Conservation (phyloP, 805 yeast genomes). For the Vanderwaltozyma polyspora region DNA sequence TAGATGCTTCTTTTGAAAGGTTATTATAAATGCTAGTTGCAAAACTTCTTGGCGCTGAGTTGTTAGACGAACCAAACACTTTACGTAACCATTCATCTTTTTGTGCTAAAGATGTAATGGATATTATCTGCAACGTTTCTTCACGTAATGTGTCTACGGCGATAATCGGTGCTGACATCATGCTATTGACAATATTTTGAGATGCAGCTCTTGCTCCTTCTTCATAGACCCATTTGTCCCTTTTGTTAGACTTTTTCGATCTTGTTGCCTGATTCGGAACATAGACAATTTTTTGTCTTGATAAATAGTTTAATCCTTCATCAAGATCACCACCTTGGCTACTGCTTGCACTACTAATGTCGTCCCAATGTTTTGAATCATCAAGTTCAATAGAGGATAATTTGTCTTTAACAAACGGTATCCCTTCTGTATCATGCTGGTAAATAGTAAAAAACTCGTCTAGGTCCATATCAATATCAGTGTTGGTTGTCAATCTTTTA, state of each 20-base stretch:
- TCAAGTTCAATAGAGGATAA: constrained; percentile 12
- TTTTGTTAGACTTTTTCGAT: constrained; percentile 63
- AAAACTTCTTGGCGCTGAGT: constrained; percentile 69
- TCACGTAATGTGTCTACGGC: constrained; percentile 68
- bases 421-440: constrained; percentile 20
- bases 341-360: constrained; percentile 20
- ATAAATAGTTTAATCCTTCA: constrained; percentile 9
- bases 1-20: constrained; percentile 58
- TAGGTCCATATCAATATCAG: constrained; percentile 63
- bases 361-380: constrained; percentile 23
- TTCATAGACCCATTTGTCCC: constrained; percentile 67
- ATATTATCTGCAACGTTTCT: constrained; percentile 76
- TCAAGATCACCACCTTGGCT: constrained; percentile 20
- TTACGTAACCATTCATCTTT: constrained; percentile 71
- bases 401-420: constrained; percentile 6
- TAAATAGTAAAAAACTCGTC: constrained; percentile 50
- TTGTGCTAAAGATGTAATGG: constrained; percentile 60
- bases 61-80: constrained; percentile 66
- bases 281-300: constrained; percentile 45
- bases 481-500: constrained; percentile 45
- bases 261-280: constrained; percentile 75
- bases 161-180: constrained; percentile 61
- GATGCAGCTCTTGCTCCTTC: constrained; percentile 60
- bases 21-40: constrained; percentile 63
- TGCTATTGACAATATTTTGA: constrained; percentile 37